A percentile compares a stretch with the other conserved stretches of the same genome.
Evolutionary conservation across 2,329 filamentous ascomycete species (phyloP).

Genomic region (Shiraia bambusicola): DNA sequence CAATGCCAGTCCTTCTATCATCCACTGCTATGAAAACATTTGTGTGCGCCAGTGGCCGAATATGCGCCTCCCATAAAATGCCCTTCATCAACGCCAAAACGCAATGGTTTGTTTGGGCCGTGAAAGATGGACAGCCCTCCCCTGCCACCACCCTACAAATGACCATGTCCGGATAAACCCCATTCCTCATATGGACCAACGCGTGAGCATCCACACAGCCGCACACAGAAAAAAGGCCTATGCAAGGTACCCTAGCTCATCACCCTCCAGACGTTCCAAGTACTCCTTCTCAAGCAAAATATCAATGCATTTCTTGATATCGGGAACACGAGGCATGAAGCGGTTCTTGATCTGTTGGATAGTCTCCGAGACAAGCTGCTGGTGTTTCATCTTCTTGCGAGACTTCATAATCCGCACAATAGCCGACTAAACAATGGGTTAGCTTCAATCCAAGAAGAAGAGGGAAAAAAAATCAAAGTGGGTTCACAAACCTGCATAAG

Average conservation of each 20-base stretch:
- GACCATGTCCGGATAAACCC: too few species aligned
- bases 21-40: too few species aligned
- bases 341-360: conserved; percentile 92
- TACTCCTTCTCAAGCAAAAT: conserved; percentile 99
- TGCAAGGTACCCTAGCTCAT: conserved; percentile 92
- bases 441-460: background rate
- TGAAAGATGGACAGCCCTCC: too few species aligned
- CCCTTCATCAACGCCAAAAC: too few species aligned
- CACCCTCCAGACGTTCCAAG: conserved; percentile 89
- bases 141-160: too few species aligned
- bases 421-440: conserved; percentile 67
- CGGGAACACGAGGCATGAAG: conserved; percentile 87
- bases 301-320: conserved; percentile 99
- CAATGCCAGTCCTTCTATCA: too few species aligned
- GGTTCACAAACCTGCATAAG: conserved; percentile 79
- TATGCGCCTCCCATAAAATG: too few species aligned
- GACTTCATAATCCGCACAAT: conserved; percentile 99
- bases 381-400: conserved; percentile 97
- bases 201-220: too few species aligned
- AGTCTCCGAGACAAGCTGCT: conserved; percentile 88
- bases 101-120: too few species aligned
- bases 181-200: too few species aligned
- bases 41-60: too few species aligned
- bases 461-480: too few species aligned
- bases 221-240: conserved; percentile 50